phyloP scores from a whole-genome alignment of 441 rosid genomes.

The Syzygium malaccense region DNA sequence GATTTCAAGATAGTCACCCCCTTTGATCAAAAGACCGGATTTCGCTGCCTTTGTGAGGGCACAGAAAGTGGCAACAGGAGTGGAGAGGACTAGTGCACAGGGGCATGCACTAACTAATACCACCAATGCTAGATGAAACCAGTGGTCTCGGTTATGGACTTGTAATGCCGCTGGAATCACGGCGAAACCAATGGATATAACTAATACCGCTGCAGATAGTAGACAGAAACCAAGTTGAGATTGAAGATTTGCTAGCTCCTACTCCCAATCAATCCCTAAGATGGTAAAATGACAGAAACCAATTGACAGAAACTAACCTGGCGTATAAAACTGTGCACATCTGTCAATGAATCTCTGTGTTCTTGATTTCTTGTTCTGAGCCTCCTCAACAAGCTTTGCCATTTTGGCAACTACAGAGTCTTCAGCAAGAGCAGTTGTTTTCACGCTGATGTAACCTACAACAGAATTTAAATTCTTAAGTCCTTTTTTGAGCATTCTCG shows the following conservation, averaged over 20 bases:
- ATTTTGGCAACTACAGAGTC: conserved; percentile 84
- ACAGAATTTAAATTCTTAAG: not conserved
- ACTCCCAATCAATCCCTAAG: not conserved
- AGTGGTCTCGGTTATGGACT: conserved; percentile 29
- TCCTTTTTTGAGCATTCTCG: not conserved
- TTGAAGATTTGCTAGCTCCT: not conserved
- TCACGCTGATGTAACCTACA: conserved; percentile 67
- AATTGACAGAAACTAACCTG: conserved; percentile 32
- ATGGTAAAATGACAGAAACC: too few relatives aligned
- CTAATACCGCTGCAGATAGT: conserved; percentile 41
- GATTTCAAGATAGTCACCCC: conserved; percentile 68
- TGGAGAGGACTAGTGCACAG: conserved; percentile 81
- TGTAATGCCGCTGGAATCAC: conserved; percentile 44
- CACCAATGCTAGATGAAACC: conserved; percentile 78
- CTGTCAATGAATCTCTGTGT: conserved; percentile 69
- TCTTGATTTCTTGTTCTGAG: conserved; percentile 70
- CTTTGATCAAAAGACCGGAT: conserved; percentile 76
- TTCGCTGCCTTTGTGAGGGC: conserved; percentile 83
- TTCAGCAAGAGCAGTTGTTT: conserved; percentile 71
- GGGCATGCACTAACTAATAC: conserved; percentile 91
- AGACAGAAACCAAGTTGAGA: not conserved
- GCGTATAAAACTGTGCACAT: conserved; percentile 71
- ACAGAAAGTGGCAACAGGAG: conserved; percentile 92
- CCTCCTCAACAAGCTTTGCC: conserved; percentile 95
- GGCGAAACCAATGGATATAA: conserved; percentile 41